Evolutionary conservation across 441 rosid species (phyloP), one percentile per base, ranked within the genome.

Genomic region (Eutrema salsugineum): DNA sequence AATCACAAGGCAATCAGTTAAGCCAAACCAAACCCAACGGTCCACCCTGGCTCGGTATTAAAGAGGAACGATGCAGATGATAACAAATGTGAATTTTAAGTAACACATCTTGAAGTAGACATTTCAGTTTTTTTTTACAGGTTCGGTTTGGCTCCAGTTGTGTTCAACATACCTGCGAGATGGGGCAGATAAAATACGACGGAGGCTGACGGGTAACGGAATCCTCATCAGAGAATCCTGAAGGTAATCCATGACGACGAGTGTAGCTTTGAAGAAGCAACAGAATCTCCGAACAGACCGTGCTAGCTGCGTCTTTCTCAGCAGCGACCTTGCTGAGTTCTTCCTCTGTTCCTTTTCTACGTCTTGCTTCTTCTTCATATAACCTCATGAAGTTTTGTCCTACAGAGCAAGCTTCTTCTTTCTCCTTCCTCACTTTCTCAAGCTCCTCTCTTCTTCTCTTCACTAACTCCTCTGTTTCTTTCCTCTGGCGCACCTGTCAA

Each of bases 151-250:
- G 33, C 55, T 50, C 24, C 1, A 10, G 35, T 50, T 71, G 27
- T 53, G 53, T 50, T 71, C 30, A 44, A 49, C 55, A 20, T 56
- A 83, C 92, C 88, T 81, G 87, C 22, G 79, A 73, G 48, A 87
- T 87, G 42, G 93, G 93, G 51, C 93, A 88, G 40, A 81, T 68
- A 78, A 86, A 88, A 77, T 81, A 83, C 5, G 83, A 64, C 16
- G 90, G 93, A 48, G 93, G 79, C 44, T 81, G 58, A 79, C 70
- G 55, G 57, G 78, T 27, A 74, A 54, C 38, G 28, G 71, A 47
- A 9, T 83, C 87, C 56, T 83, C 90, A 84, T 82, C 83, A 75
- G 83, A 38, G 74, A 78, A 44, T 78, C 75, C 72, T 36, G 30
- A 56, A 40, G 76, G 79, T 81, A 47, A 67, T 60, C 50, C 66